A percentile compares a stretch with the other conserved stretches of the same genome.
Evolutionary conservation across 345 rosid genomes (phyloP).

Genomic region (Corymbia maculata): DNA sequence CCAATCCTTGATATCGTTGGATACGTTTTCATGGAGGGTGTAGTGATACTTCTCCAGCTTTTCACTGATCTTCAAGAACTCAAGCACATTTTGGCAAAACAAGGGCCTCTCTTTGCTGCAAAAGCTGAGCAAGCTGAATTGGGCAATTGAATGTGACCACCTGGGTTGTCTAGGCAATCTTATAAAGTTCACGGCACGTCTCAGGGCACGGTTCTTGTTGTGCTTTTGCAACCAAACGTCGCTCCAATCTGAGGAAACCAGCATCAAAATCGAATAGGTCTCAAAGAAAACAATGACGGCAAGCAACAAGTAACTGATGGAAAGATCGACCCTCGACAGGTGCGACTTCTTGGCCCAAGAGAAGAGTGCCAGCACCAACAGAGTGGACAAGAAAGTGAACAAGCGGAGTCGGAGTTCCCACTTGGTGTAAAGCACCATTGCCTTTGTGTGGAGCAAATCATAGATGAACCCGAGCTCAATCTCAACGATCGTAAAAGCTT

Average conservation of each 20-base stretch:
- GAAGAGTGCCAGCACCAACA: too few species aligned
- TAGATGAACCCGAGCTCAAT: too few species aligned
- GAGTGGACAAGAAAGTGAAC: too few species aligned
- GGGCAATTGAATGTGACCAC: neutral
- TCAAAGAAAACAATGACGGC: neutral
- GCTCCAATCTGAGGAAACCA: conserved; percentile 7
- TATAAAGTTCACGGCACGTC: neutral
- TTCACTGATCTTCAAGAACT: neutral
- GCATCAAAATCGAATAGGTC: neutral
- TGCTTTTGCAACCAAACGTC: neutral
- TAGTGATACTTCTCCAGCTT: neutral
- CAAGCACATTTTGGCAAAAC: neutral
- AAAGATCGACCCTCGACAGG: too few species aligned
- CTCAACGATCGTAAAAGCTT: too few species aligned
- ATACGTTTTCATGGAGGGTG: neutral
- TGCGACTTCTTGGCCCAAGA: too few species aligned
- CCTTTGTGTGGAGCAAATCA: too few species aligned
- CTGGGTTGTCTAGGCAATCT: neutral
- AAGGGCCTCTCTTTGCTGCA: neutral
- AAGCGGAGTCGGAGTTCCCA: too few species aligned
- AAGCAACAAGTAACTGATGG: too few species aligned
- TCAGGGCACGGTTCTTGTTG: neutral
- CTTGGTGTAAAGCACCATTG: too few species aligned
- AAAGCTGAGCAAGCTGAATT: neutral
- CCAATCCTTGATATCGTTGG: neutral